phyloP scores from a whole-genome alignment of 345 rosid species.

The Boechera retrofracta region DNA sequence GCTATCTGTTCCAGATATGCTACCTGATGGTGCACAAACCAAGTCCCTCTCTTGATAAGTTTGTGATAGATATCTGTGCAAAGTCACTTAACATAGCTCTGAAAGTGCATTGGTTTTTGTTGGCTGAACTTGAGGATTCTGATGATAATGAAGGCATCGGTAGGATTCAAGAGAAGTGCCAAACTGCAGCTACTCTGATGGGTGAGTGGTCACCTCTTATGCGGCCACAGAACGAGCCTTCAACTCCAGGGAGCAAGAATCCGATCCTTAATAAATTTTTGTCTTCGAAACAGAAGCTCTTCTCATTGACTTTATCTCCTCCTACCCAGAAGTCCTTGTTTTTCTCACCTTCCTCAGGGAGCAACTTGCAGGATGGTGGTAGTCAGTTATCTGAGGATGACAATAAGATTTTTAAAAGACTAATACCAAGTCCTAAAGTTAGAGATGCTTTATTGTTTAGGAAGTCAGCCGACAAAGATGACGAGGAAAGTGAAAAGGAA shows the following conservation, averaged over 20 bases:
- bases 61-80: constrained; percentile 85
- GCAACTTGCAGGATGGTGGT: constrained; percentile 64
- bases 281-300: constrained; percentile 84
- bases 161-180: constrained; percentile 96
- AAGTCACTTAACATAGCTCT: constrained; percentile 84
- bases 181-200: constrained; percentile 89
- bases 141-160: constrained; percentile 94
- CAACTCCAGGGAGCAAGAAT: constrained; percentile 83
- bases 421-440: constrained; percentile 90
- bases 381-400: constrained; percentile 71
- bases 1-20: constrained; percentile 92
- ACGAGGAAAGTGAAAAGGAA: constrained; percentile 82
- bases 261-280: constrained; percentile 76
- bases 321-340: constrained; percentile 66
- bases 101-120: constrained; percentile 96
- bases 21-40: constrained; percentile 96
- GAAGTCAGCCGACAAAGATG: constrained; percentile 89
- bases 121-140: constrained; percentile 93
- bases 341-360: constrained; percentile 67
- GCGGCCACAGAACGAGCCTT: constrained; percentile 53
- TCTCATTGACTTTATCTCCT: constrained; percentile 81
- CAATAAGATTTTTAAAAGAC: constrained; percentile 80
- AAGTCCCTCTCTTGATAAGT: constrained; percentile 96
- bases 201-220: constrained; percentile 91
- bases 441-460: constrained; percentile 91